Conservation (phyloP, 176 grass and related monocot genomes). For the Lolium rigidum region DNA sequence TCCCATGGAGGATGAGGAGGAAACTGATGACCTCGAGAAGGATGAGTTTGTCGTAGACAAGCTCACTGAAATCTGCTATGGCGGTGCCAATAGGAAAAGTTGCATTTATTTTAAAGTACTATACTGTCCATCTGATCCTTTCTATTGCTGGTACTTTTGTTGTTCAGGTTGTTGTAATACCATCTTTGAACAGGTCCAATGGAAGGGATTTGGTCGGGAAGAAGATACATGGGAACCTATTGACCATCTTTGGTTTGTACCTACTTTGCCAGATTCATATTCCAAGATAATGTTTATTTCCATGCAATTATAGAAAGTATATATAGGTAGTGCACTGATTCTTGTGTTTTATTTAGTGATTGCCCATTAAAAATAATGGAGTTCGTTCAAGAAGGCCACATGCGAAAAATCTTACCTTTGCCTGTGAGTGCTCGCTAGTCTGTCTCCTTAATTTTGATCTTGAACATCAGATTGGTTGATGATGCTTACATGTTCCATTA, state of each 20-base stretch:
- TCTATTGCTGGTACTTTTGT: no score
- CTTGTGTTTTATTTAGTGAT: slow-evolving; percentile 50
- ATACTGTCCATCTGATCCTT: no score
- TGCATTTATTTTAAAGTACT: slow-evolving; percentile 41
- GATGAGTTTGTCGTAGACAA: slow-evolving; percentile 65
- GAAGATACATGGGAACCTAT: slow-evolving; percentile 85
- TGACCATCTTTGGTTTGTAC: slow-evolving; percentile 36
- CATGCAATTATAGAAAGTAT: no score
- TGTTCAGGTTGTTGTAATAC: no score
- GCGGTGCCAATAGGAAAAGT: slow-evolving; percentile 38
- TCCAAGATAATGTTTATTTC: no score
- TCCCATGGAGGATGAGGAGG: slow-evolving; percentile 39
- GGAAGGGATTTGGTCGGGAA: slow-evolving; percentile 72
- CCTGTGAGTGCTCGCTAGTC: slow-evolving; percentile 55
- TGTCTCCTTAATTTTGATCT: not conserved
- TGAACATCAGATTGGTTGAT: not conserved
- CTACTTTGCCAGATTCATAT: no score
- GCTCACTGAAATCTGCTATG: slow-evolving; percentile 59
- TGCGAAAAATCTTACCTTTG: slow-evolving; percentile 60
- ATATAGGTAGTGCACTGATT: not conserved
- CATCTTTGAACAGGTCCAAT: slow-evolving; percentile 54
- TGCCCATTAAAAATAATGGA: slow-evolving; percentile 66
- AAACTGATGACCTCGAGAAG: slow-evolving; percentile 24
- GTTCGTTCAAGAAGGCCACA: slow-evolving; percentile 68
- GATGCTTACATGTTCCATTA: not conserved